Conservation (phyloP, 495 filamentous ascomycete species). For the Cladorrhinum samala region DNA sequence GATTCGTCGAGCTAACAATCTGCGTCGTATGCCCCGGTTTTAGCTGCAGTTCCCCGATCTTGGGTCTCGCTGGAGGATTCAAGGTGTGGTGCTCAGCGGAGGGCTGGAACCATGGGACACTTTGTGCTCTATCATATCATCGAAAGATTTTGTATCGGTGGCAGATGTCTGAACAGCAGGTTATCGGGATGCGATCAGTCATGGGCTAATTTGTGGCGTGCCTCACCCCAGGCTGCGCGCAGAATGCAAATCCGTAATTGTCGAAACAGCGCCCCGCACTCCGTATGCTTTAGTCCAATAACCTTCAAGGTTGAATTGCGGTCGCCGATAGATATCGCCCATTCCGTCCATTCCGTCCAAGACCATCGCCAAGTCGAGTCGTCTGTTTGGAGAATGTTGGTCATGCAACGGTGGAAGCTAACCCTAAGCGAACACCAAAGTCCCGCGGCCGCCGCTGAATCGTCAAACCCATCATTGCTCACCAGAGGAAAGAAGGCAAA, state of each 20-base stretch:
- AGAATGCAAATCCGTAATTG: no score
- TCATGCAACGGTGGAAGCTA: conserved; percentile 1
- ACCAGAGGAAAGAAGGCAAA: background rate
- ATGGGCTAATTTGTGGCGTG: no score
- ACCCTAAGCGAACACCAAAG: background rate
- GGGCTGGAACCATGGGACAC: background rate
- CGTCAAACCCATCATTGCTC: no score
- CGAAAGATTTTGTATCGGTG: no score
- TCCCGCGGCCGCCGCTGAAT: no score
- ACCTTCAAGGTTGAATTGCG: no score
- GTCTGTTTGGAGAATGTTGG: background rate
- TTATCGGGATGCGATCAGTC: no score
- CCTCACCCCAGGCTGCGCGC: no score
- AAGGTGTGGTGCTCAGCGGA: background rate
- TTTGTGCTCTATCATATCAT: no score
- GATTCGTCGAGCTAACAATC: background rate
- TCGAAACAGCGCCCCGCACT: no score
- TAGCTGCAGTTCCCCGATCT: conserved; percentile 5
- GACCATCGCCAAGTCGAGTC: background rate
- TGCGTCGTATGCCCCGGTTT: background rate
- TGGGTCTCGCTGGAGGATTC: conserved; percentile 1
- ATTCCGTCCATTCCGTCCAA: background rate
- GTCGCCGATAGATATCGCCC: background rate
- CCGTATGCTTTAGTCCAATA: no score
- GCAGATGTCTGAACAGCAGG: no score